Base-by-base conservation (phyloP, 1,284 basidiomycete species). In the Cutaneotrichosporon daszewskae region DNA sequence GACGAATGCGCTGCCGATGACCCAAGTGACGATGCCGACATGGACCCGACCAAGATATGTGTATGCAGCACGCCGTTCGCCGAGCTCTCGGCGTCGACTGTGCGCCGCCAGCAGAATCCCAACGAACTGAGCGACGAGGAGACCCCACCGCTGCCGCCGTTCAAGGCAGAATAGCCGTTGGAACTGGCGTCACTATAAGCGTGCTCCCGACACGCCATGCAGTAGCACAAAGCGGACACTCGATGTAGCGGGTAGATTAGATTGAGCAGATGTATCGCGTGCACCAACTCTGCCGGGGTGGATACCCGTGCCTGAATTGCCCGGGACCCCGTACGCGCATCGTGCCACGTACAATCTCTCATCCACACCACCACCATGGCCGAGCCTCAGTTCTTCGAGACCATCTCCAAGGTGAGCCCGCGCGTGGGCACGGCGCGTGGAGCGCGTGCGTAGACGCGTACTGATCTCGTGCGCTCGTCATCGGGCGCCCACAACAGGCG, bases 361-460 rank as follows among this genome's bases (percentile, higher is more conserved):
- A 24, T 16, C 37, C 28, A 31, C 28, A 18, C 32, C 32, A 29
- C 43, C 18, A 52, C 40, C 32, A 89, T 91, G 87, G 76, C 85
- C 12, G 45, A 62, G 43, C 61, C 56, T 20, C 88, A 90, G 25
- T 94, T 88, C 73, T 81, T 94, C 58, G 80, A 88, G 57, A 83
- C 83, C 12, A 80, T 92, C 50, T 84, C 81, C 71, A 87, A 71
- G 65, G 90, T 84, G 55, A 54, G 77, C 12, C 29, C 17, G n/a
- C 18, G 40, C 8, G 13, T 22, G 19, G 24, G 18, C 34, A 37
- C 5, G 13, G 40, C 13, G 4, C 29, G 37, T 32, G 14, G 24
- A 43, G 9, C 17, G 9, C 13, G 9, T 9, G 16, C 32, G 32
- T 13, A 33, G 14, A 33, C 32, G 4, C 9, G 23, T 20, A 9